Evolutionary conservation across 768 basidiomycete genomes (phyloP).

Genomic region (Trametes meyenii): DNA sequence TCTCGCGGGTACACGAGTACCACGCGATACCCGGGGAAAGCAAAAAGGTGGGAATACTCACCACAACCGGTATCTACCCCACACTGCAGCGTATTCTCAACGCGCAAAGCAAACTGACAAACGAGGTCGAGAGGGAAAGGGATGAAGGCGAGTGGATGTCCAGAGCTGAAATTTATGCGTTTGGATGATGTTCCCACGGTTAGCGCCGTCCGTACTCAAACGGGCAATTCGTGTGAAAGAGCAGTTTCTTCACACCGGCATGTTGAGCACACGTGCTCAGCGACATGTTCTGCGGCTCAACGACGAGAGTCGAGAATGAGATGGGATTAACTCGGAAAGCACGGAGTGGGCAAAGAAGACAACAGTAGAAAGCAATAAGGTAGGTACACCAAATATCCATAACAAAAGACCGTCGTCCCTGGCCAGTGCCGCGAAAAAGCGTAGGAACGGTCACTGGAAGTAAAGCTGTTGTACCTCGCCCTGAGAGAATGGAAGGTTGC

Average conservation of each 20-base stretch:
- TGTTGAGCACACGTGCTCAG: neutral
- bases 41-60: neutral
- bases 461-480: slow-evolving; percentile 77
- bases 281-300: neutral
- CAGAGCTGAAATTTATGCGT: slow-evolving; percentile 4
- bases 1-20: neutral
- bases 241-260: neutral
- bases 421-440: neutral
- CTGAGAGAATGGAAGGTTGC: slow-evolving; percentile 77
- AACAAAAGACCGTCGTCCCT: slow-evolving; percentile 26
- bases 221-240: neutral
- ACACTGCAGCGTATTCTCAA: neutral
- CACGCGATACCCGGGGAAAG: neutral
- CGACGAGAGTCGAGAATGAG: neutral
- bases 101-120: neutral
- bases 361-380: slow-evolving; percentile 8
- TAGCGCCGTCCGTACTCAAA: neutral
- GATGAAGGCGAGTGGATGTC: neutral
- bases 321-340: neutral
- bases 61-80: neutral
- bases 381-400: slow-evolving; percentile 12
- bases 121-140: neutral
- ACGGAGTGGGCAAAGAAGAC: neutral
- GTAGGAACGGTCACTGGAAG: slow-evolving; percentile 47
- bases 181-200: neutral